Evolutionary conservation across 2,329 filamentous ascomycete genomes (phyloP), one percentile per base, ranked within the genome.

Genomic region (Camillea tinctor): DNA sequence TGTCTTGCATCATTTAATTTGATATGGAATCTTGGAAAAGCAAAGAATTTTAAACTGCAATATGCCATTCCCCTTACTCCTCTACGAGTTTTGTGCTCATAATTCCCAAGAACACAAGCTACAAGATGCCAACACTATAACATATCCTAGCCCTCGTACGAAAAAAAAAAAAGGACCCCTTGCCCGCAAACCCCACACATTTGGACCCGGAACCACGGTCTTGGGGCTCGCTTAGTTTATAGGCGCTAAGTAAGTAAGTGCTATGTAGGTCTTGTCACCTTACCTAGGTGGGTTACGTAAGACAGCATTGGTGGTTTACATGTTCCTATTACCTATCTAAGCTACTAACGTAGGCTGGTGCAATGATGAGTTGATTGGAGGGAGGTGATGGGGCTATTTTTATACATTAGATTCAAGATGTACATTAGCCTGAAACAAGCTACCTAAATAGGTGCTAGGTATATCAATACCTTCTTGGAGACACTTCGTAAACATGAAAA

Each of bases 171-270:
- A 17, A 17, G 36, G 5, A 44, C 5, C 36, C 36, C 36, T 44
- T 44, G 36, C 36, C 36, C 36, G n/a, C 13, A 19, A 19, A 19
- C 19, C 49, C 49, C 49, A 7, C 49, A 50, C 21, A n/a, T 50
- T 50, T 50, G 19, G 49, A 50, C 21, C 49, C 49, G 49, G 40
- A 6, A 6, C 65, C 62, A 51, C 58, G 65, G 65, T 24, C 56
- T 48, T 54, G 57, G 56, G 24, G 58, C 61, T 58, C 55, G 20
- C 48, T 60, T 58, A 57, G 54, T 19, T 21, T 36, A 24, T 2
- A 52, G 36, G 44, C 50, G 40, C 58, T 56, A 56, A 55, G 40
- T 54, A n/a, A n/a, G n/a, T n/a, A n/a, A n/a, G n/a, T n/a, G n/a
- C n/a, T n/a, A n/a, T n/a, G n/a, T n/a, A n/a, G n/a, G n/a, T n/a